Conservation (phyloP, 2,329 filamentous ascomycete genomes). For the Arthrobotrys megalospora region DNA sequence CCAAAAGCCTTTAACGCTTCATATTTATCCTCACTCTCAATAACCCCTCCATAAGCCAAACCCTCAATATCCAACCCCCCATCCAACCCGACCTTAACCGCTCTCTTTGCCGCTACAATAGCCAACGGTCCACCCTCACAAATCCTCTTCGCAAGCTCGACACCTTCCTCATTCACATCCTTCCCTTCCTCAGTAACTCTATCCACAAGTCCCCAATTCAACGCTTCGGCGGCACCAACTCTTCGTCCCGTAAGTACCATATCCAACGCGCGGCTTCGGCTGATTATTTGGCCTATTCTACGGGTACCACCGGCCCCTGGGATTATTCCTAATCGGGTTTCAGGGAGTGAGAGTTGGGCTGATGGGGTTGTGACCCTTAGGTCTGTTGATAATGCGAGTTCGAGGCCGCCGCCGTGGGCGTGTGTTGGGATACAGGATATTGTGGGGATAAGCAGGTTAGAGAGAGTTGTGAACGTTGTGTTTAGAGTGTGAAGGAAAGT, state of each 20-base stretch:
- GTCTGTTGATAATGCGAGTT: constrained; percentile 89
- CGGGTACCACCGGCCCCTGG: constrained; percentile 95
- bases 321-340: constrained; percentile 93
- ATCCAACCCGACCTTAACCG: constrained; percentile 78
- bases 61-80: constrained; percentile 84
- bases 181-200: constrained; percentile 77
- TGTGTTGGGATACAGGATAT: constrained; percentile 88
- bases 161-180: constrained; percentile 72
- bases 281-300: constrained; percentile 85
- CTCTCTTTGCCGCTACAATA: constrained; percentile 82
- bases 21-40: constrained; percentile 85
- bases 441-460: constrained; percentile 85
- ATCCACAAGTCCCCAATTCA: constrained; percentile 91
- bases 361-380: constrained; percentile 88
- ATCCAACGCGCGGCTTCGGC: constrained; percentile 85
- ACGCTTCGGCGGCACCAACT: constrained; percentile 85
- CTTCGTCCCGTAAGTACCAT: constrained; percentile 91
- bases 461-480: constrained; percentile 80
- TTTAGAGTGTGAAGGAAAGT: constrained; percentile 85
- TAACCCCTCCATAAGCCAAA: constrained; percentile 84
- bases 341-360: constrained; percentile 84
- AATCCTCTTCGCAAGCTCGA: constrained; percentile 85
- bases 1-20: constrained; percentile 90
- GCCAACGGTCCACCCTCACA: constrained; percentile 91
- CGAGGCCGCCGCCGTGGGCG: constrained; percentile 92